Conservation (phyloP, 768 basidiomycete species). For the Pulveroboletus sp. region DNA sequence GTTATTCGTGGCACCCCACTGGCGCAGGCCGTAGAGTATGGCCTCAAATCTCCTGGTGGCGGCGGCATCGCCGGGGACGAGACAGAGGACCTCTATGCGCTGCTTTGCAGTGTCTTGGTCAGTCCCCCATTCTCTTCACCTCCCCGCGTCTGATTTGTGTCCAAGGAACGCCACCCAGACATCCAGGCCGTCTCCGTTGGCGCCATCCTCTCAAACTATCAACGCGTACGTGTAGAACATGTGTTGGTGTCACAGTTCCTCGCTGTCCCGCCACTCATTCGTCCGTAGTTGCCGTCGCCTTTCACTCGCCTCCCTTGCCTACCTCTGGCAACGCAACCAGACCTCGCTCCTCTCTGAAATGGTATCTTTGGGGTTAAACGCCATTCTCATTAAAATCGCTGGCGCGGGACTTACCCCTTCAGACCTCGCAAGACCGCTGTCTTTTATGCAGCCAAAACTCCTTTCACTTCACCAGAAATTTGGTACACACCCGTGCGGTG, state of each 20-base stretch:
- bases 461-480: constrained; percentile 72
- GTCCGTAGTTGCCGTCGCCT: constrained; percentile 72
- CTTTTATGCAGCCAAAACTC: constrained; percentile 71
- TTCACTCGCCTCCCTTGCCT: constrained; percentile 74
- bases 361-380: constrained; percentile 74
- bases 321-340: constrained; percentile 94
- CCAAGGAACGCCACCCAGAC: constrained; percentile 72
- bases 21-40: constrained; percentile 85
- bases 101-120: constrained; percentile 80
- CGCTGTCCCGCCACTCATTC: constrained; percentile 1
- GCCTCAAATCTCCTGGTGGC: constrained; percentile 49
- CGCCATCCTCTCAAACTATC: constrained; percentile 96
- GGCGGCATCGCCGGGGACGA: constrained; percentile 79
- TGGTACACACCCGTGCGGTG: constrained; percentile 92
- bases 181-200: constrained; percentile 88
- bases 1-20: constrained; percentile 81
- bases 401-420: constrained; percentile 81
- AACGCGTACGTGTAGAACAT: constrained; percentile 95
- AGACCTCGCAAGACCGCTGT: constrained; percentile 78
- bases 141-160: constrained; percentile 1
- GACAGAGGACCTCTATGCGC: constrained; percentile 85
- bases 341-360: constrained; percentile 82
- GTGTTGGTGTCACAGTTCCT: constrained; percentile 54
- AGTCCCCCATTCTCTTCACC: constrained; percentile 7
- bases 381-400: constrained; percentile 91